Base-by-base conservation (phyloP, 2,329 filamentous ascomycete genomes). In the Xylariaceae sp. region DNA sequence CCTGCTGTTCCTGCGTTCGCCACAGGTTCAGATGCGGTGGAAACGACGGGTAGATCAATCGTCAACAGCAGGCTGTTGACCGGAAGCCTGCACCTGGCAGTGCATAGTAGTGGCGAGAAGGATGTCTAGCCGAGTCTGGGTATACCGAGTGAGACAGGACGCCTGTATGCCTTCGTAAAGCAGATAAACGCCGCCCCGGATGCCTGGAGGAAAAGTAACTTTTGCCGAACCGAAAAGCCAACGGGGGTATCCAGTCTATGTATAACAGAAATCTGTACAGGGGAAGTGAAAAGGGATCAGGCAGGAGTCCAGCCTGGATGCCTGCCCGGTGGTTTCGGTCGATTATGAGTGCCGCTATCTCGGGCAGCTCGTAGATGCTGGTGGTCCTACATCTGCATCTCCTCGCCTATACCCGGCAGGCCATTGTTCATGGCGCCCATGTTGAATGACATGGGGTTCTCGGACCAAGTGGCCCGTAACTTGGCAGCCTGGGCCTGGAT, bases 401-500 rank as follows among this genome's bases (percentile, higher is more conserved):
- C 66, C 39, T 72, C 68, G 39, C 68, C 68, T 49, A 76, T 72
- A 36, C 72, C 72, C 25, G 68, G 64, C 40, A 78, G 61, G 33
- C 72, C 72, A 10, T 49, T 42, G 22, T 23, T 37, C 16, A 54
- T 32, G 19, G 47, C 49, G 17, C 40, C 38, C 50, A 55, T 46
- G 32, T 50, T 52, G 33, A 57, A 51, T 27, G 43, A 33, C 49
- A 55, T 46, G 34, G 51, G 52, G 32, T 35, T 47, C 35, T 46
- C 51, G 19, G 53, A 51, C 19, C 63, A 53, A 25, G 50, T 52
- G 15, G 52, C 52, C 35, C 52, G 38, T 38, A 70, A 56, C 13
- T 65, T 67, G 7, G 65, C 66, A 21, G 67, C 62, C 44, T 74
- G 67, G 36, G 75, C 76, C 41, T 94, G 88, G 1, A 88, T 87